phyloP scores from a whole-genome alignment of 176 grass and related monocot genomes.

The Neostapfia colusana region DNA sequence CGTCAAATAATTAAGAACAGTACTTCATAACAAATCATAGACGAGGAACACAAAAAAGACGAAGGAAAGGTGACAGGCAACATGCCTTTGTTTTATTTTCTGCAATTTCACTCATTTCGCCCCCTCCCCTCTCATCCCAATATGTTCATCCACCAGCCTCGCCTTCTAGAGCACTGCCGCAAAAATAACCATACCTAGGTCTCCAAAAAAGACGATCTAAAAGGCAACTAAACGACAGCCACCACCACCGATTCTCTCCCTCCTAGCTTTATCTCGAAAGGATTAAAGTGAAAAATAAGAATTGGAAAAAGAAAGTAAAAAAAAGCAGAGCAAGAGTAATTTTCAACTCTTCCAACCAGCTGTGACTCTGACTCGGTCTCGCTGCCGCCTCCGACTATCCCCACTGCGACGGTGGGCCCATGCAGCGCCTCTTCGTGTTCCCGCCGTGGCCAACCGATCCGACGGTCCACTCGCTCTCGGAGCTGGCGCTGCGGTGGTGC shows the following conservation, averaged over 20 bases:
- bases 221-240: constrained; percentile 37
- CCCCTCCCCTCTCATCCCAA: neutral
- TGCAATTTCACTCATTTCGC: constrained; percentile 14
- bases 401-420: constrained; percentile 52
- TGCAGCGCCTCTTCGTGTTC: constrained; percentile 44
- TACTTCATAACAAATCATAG: neutral
- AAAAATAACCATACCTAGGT: constrained; percentile 40
- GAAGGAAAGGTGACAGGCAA: neutral
- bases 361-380: constrained; percentile 25
- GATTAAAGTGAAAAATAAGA: constrained; percentile 41
- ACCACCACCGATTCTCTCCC: constrained; percentile 26
- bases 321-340: constrained; percentile 30
- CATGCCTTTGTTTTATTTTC: constrained; percentile 45
- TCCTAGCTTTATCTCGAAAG: constrained; percentile 44
- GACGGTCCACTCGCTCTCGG: constrained; percentile 68
- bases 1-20: too few relatives aligned
- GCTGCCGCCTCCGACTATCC: constrained; percentile 30
- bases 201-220: constrained; percentile 22
- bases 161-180: constrained; percentile 26
- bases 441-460: constrained; percentile 55
- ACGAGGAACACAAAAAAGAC: neutral
- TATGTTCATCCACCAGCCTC: constrained; percentile 45
- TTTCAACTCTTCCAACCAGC: constrained; percentile 21
- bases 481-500: constrained; percentile 53
- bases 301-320: neutral